Conservation (phyloP, 1,284 basidiomycete genomes). For the Rhodotorula sp. region DNA sequence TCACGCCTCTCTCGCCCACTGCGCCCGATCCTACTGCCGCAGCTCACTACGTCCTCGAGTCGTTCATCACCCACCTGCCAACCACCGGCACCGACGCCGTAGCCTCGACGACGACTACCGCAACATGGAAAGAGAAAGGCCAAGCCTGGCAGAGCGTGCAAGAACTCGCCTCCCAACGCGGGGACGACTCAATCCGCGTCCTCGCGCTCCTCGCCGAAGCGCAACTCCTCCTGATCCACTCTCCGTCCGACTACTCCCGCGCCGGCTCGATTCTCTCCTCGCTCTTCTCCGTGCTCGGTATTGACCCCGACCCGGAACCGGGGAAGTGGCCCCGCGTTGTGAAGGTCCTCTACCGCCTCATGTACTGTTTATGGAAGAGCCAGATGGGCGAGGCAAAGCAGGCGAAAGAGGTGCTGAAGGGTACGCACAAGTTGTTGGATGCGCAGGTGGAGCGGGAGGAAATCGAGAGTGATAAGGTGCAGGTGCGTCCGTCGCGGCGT, state of each 20-base stretch:
- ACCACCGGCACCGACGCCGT: too few relatives aligned
- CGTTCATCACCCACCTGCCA: neutral
- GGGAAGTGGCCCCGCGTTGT: neutral
- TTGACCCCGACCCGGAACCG: neutral
- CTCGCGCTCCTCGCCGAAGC: slow-evolving; percentile 11
- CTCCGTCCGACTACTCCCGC: slow-evolving; percentile 3
- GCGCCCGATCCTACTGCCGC: neutral
- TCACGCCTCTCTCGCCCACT: slow-evolving; percentile 5
- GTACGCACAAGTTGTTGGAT: slow-evolving; percentile 24
- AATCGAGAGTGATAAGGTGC: neutral
- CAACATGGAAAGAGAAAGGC: neutral
- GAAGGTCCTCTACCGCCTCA: slow-evolving; percentile 16
- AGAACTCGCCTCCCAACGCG: neutral
- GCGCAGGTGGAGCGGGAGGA: neutral
- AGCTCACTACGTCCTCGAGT: slow-evolving; percentile 1
- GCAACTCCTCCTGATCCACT: neutral
- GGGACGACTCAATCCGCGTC: neutral
- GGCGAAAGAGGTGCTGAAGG: slow-evolving; percentile 21
- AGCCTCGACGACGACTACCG: neutral
- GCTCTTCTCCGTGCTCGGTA: neutral
- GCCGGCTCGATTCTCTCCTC: neutral
- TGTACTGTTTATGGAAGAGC: slow-evolving; percentile 9
- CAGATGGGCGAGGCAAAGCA: slow-evolving; percentile 18
- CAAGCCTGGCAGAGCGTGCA: slow-evolving; percentile 12
- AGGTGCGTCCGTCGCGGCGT: neutral